These are phyloP conservation scores for Podosphaera fusca DNA, from an alignment of 2,329 filamentous ascomycete genomes.

Conservation along the genomic window DNA sequence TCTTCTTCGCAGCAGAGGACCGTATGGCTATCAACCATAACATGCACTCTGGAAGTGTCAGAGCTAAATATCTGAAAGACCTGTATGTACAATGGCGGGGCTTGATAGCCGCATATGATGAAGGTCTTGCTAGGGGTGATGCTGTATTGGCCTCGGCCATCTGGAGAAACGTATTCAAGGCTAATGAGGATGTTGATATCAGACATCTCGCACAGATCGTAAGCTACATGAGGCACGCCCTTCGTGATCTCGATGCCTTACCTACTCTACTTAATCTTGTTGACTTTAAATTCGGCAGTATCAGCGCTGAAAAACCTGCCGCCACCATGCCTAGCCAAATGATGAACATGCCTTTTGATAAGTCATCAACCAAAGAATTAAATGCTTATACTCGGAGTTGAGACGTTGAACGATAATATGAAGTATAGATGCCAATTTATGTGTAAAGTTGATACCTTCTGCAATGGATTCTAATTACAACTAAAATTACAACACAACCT, in stretches of 20 bases:
- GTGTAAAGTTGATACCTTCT: too few relatives aligned
- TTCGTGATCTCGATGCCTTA: slow-evolving; percentile 25
- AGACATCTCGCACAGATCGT: slow-evolving; percentile 36
- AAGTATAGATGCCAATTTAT: too few relatives aligned
- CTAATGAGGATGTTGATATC: slow-evolving; percentile 36
- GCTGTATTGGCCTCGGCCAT: slow-evolving; percentile 59
- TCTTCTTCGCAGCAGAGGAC: slow-evolving; percentile 74
- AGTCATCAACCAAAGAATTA: slow-evolving; percentile 10
- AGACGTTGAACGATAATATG: too few relatives aligned
- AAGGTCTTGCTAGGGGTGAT: slow-evolving; percentile 55
- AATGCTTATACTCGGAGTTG: not conserved
- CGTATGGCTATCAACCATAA: slow-evolving; percentile 65
- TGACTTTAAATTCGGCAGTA: slow-evolving; percentile 26
- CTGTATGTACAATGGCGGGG: slow-evolving; percentile 87
- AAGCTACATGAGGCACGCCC: slow-evolving; percentile 34
- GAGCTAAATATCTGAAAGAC: slow-evolving; percentile 56
- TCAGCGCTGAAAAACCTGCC: slow-evolving; percentile 17
- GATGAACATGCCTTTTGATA: slow-evolving; percentile 17
- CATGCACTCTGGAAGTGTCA: slow-evolving; percentile 31
- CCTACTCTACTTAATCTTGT: slow-evolving; percentile 23
- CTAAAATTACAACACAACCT: too few relatives aligned
- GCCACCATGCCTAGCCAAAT: slow-evolving; percentile 19
- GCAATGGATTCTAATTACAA: too few relatives aligned
- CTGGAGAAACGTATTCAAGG: slow-evolving; percentile 87
- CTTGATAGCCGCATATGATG: slow-evolving; percentile 61